Evolutionary conservation across 768 basidiomycete genomes (phyloP), one percentile per base, ranked within the genome.

Genomic region (Paxillus rubicundulus): DNA sequence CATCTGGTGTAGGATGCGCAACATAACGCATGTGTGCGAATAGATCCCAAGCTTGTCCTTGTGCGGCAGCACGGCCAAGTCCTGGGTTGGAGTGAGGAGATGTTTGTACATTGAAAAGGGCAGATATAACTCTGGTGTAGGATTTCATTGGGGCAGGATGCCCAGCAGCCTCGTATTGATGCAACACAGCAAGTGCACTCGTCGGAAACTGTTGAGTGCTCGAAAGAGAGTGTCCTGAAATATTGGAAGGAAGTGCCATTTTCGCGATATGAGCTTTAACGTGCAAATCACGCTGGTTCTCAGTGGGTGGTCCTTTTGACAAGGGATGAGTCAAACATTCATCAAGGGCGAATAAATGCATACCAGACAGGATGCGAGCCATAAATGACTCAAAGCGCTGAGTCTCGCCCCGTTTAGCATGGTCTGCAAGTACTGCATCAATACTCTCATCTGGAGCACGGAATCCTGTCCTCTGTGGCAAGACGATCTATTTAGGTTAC

Each of bases 1-100:
- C 75, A 56, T 88, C 84, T 0, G 95, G 94, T 4, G 74, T 72
- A 1, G 92, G 85, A 65, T 98, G 93, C 1, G 96, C 92, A 13
- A 91, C 89, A 55, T 97, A 94, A 42, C 96, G 90, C 90, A 97
- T 95, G 69, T 99, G 96, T 2, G 89, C 76, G 68, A 92, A 98
- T 37, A 98, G 80, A 63, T 98, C 92, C 92, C 92, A 97, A 3
- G 90, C 95, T 54, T 91, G 86, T 0, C 89, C 87, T 30, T 80
- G 81, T 2, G 81, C 81, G 1, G 77, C 60, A 4, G 81, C 72
- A 27, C 74, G 56, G 30, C 67, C 67, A 1, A 77, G 54, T 20
- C 52, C 36, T 21, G 57, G 21, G 7, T 55, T 43, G 16, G 57
- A 56, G 33, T 60, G 66, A 34, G 61, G 69, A 16, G 54, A 56